Percentiles rank a stretch among this genome's conserved stretches.
Conservation (phyloP, 2,329 filamentous ascomycete species). For the Fusarium gaditjirri region DNA sequence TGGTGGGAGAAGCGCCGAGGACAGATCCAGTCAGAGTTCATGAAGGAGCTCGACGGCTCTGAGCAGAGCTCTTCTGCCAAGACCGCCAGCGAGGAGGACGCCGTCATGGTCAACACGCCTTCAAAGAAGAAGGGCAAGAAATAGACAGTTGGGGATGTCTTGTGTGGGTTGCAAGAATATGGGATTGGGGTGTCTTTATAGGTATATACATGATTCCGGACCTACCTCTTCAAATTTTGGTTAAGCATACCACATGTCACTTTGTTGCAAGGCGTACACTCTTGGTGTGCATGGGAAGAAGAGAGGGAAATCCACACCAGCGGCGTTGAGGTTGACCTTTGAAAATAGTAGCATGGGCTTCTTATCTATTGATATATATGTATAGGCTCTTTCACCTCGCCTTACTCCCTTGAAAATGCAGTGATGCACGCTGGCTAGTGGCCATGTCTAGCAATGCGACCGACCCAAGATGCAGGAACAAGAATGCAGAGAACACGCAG, state of each 20-base stretch:
- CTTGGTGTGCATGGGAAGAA: neutral
- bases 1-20: slow-evolving; percentile 92
- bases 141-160: slow-evolving; percentile 2
- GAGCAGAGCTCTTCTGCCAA: slow-evolving; percentile 58
- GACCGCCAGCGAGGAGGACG: slow-evolving; percentile 55
- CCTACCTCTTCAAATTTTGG: neutral
- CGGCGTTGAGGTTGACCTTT: slow-evolving; percentile 27
- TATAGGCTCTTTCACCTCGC: slow-evolving; percentile 8
- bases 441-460: slow-evolving; percentile 34
- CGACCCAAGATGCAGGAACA: slow-evolving; percentile 6
- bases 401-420: slow-evolving; percentile 41
- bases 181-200: neutral
- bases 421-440: slow-evolving; percentile 36
- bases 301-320: slow-evolving; percentile 9
- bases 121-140: slow-evolving; percentile 67
- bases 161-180: neutral
- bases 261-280: slow-evolving; percentile 7
- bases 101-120: slow-evolving; percentile 78
- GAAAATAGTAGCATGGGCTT: slow-evolving; percentile 36
- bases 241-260: slow-evolving; percentile 20
- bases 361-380: slow-evolving; percentile 37
- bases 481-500: slow-evolving; percentile 18
- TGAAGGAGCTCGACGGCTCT: slow-evolving; percentile 83
- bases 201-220: slow-evolving; percentile 2
- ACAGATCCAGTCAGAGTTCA: slow-evolving; percentile 78